A percentile compares a stretch with the other conserved stretches of the same genome.
phyloP scores from a whole-genome alignment of 805 yeast genomes.

The Pichia membranifaciens region DNA sequence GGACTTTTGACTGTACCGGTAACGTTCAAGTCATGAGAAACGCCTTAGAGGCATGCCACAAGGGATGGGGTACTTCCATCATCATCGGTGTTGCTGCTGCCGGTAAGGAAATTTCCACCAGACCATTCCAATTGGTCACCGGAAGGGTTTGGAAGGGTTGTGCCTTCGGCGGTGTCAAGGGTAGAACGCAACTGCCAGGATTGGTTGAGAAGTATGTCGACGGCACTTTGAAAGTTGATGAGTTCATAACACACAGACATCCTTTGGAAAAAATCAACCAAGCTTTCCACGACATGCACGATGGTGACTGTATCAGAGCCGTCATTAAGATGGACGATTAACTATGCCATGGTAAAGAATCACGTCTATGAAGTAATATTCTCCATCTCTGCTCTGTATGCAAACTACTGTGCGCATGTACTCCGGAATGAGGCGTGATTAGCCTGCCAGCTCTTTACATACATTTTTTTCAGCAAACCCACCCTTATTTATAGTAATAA shows the following conservation, averaged over 20 bases:
- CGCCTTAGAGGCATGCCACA: conserved; percentile 95
- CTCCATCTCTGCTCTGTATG: background rate
- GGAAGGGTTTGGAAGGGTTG: conserved; percentile 99
- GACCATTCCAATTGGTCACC: conserved; percentile 98
- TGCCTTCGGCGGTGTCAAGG: conserved; percentile 99
- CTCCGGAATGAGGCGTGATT: background rate
- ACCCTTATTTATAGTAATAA: background rate
- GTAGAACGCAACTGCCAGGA: conserved; percentile 90
- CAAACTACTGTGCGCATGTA: background rate
- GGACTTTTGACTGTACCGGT: conserved; percentile 97
- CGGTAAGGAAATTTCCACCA: conserved; percentile 91
- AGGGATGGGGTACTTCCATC: conserved; percentile 97
- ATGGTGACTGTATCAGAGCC: conserved; percentile 91
- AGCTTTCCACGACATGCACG: conserved; percentile 93
- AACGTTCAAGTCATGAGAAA: conserved; percentile 90
- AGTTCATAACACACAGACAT: conserved; percentile 89
- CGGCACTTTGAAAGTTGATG: conserved; percentile 84
- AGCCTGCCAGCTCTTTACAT: conserved; percentile 4
- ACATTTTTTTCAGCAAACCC: conserved; percentile 1
- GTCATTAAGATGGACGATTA: conserved; percentile 41
- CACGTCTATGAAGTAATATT: conserved; percentile 1
- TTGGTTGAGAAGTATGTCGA: conserved; percentile 78
- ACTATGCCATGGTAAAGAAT: conserved; percentile 7
- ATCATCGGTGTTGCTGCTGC: conserved; percentile 98
- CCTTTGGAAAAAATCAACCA: conserved; percentile 69